Base-by-base conservation (phyloP, 768 basidiomycete species). In the Auriscalpium vulgare region DNA sequence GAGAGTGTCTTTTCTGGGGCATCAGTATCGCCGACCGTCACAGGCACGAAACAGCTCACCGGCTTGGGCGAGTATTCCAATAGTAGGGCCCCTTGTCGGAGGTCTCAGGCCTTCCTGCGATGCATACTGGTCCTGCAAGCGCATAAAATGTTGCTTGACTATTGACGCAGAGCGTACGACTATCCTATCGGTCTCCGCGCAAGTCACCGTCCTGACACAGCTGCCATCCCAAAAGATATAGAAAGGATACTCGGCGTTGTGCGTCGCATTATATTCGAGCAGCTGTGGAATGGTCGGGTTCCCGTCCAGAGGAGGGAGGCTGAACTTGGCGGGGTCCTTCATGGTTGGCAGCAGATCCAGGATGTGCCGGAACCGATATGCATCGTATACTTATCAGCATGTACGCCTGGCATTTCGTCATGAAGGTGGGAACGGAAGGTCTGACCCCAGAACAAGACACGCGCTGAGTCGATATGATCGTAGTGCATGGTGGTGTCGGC, bases 231-330 rank as follows among this genome's bases (percentile, higher is more conserved):
- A 55, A 47, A 56, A 69, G 4, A 65, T 58, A 48, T 70, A 73
- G 21, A 73, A 49, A 13, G 69, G 70, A 53, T 75, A 72, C 23
- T 66, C 56, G 3, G 69, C 65, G 34, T 60, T 66, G 50, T 72
- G 55, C 19, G 60, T 46, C 2, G 57, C 56, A 50, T 74, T 66
- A 66, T 67, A 74, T 48, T 73, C 74, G 44, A 68, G 71, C 17
- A 75, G 47, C 56, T 75, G 63, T 2, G 71, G 67, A 1, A 75
- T 35, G 1, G 63, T 63, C 7, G 69, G 53, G 13, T 63, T 64
- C 29, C 70, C 68, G 55, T 72, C 68, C 8, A 74, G 59, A 1
- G 67, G 65, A 4, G 74, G 71, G 4, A 64, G 59, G 8, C 36
- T 48, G 61, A 75, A 75, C 3, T 38, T 53, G 19, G 40, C 23